Evolutionary conservation across 2,329 filamentous ascomycete species (phyloP), one percentile per base, ranked within the genome.

Genomic region (Pezizomycotina sp.): DNA sequence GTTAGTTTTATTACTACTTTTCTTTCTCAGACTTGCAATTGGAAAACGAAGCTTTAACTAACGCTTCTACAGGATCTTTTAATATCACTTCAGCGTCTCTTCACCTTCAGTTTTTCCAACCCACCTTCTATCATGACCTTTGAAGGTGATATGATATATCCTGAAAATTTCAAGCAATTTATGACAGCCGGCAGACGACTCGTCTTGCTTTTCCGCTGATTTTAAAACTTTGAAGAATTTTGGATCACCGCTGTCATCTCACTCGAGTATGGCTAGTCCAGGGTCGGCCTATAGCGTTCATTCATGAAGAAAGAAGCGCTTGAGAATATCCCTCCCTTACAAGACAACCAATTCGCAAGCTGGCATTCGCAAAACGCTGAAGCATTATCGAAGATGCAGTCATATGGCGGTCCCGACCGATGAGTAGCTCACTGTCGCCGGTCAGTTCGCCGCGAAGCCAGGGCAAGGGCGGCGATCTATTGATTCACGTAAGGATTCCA

Each of bases 41-140:
- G n/a, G n/a, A n/a, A n/a, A n/a, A n/a, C n/a, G n/a, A n/a, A n/a
- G n/a, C n/a, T n/a, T n/a, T n/a, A n/a, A n/a, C n/a, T n/a, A 12
- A 2, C 33, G 36, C 32, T 33, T 38, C 33, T 43, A 29, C 36
- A 43, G 41, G 41, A 43, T 15, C 36, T 43, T 31, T 32, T 43
- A 34, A 43, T 36, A 43, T 43, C 41, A 19, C 38, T 43, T 18
- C 41, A 43, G 28, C 41, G 39, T 38, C 32, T 43, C 19, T 43
- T 38, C 29, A 43, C 41, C n/a, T 43, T 43, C 31, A 38, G 36
- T 16, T 43, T 43, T 33, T 43, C 41, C 16, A 38, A 35, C 21
- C 41, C 41, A 33, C 48, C 44, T 27, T 28, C 47, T 32, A 48
- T 50, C 29, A 39, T 43, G 15, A 50, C 46, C 25, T 50, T 48